These are phyloP conservation scores for Diaporthe sp. DNA, from an alignment of 2,329 filamentous ascomycete species.

Conservation along the genomic window DNA sequence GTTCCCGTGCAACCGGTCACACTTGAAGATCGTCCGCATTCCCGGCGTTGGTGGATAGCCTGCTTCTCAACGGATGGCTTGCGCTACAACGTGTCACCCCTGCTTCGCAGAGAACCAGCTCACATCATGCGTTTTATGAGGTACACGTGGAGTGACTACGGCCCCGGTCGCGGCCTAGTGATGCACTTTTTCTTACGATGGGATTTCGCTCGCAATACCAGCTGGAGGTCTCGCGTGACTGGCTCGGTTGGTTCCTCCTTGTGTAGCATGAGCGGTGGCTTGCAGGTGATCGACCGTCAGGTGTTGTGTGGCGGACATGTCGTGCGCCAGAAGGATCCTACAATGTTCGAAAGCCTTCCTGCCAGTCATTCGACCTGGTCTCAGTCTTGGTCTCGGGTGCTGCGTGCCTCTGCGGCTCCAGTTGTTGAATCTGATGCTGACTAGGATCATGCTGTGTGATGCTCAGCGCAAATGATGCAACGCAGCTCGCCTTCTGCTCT, in stretches of 20 bases:
- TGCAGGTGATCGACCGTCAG: constrained; percentile 34
- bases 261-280: constrained; percentile 36
- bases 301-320: constrained; percentile 26
- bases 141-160: neutral
- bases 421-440: constrained; percentile 11
- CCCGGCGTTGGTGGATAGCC: constrained; percentile 11
- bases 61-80: constrained; percentile 15
- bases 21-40: constrained; percentile 27
- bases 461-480: constrained; percentile 5
- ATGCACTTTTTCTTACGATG: neutral
- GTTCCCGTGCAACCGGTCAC: constrained; percentile 30
- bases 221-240: constrained; percentile 2
- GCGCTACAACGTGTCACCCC: neutral
- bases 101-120: neutral
- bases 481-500: constrained; percentile 38
- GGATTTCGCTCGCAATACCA: neutral
- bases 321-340: constrained; percentile 38
- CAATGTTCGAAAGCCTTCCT: constrained; percentile 30
- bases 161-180: neutral
- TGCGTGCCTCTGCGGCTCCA: constrained; percentile 18
- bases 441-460: constrained; percentile 35
- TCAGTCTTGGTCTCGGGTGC: constrained; percentile 33
- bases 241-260: constrained; percentile 37
- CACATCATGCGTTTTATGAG: constrained; percentile 15
- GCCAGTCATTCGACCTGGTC: constrained; percentile 33